Base-by-base conservation (phyloP, 768 basidiomycete species). In the Suillus americanus region DNA sequence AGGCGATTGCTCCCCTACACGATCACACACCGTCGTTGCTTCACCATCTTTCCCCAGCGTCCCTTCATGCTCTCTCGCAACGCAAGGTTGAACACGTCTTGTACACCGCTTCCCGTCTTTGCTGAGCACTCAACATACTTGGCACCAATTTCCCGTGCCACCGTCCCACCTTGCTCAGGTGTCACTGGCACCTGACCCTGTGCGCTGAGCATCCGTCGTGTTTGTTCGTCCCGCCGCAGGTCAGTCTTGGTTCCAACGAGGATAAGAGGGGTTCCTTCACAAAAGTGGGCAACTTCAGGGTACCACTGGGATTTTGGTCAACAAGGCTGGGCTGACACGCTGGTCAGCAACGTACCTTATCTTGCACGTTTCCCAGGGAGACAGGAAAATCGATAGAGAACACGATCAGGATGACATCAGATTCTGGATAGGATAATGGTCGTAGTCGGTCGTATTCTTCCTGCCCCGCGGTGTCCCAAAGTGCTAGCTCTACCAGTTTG, bases 401-500 rank as follows among this genome's bases (percentile, higher is more conserved):
- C 35, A 96, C 94, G 70, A 97, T 92, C 70, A 97, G 89, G 71
- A 97, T 94, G 65, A 94, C 92, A 72, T 94, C 86, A 81, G 89
- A 91, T 76, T 95, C 92, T 23, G 93, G 92, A 70, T 95, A 94
- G 75, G 89, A 91, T 67, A 95, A 81, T 23, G 92, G 92, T 68
- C 92, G 84, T 63, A 95, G 83, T 67, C 92, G 85, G 76, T 96
- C 94, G 77, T 97, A 98, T 79, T 98, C 95, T 78, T 98, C 95
- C 76, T 97, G 95, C 33, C 95, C 95, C 1, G 95, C 95, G 1
- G 95, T 98, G 78, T 98, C 95, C 95, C 97, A 99, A 20, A 99
- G 83, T n/a, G 97, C 97, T 50, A 99, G 85, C 73, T 97, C 94
- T 66, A 99, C 88, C 23, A 92, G 81, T 78, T 95, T 95, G 63